Evolutionary conservation across 768 basidiomycete species (phyloP).

Genomic region (Boletus rex-veris): DNA sequence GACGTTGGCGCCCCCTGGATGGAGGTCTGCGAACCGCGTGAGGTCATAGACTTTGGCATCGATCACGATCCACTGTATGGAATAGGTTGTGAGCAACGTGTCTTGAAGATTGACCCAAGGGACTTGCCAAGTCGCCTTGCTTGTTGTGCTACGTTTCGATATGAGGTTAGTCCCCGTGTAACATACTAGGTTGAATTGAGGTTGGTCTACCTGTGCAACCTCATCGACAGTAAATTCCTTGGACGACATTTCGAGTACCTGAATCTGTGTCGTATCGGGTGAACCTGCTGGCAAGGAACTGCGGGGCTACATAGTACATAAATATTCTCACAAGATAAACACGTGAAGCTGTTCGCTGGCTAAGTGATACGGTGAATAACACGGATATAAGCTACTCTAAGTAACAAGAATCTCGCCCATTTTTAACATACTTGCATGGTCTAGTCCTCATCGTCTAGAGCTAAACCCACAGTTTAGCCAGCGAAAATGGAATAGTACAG

Average conservation of each 20-base stretch:
- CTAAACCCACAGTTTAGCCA: slow-evolving; percentile 6
- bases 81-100: neutral
- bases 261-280: neutral
- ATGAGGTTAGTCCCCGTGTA: neutral
- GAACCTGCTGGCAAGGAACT: too few relatives aligned
- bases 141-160: slow-evolving; percentile 68
- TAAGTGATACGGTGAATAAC: too few relatives aligned
- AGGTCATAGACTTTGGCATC: slow-evolving; percentile 83
- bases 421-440: neutral
- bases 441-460: slow-evolving; percentile 12
- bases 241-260: slow-evolving; percentile 14
- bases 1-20: slow-evolving; percentile 81
- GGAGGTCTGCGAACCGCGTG: slow-evolving; percentile 74
- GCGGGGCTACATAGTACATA: too few relatives aligned
- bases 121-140: slow-evolving; percentile 71
- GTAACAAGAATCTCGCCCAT: neutral
- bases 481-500: neutral
- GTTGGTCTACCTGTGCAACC: slow-evolving; percentile 55
- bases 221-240: slow-evolving; percentile 53
- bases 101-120: neutral
- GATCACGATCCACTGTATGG: slow-evolving; percentile 69
- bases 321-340: too few relatives aligned
- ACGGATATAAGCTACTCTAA: too few relatives aligned
- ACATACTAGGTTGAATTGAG: neutral
- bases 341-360: too few relatives aligned